phyloP scores from a whole-genome alignment of 2,329 filamentous ascomycete species.

The Epichloe baconii region DNA sequence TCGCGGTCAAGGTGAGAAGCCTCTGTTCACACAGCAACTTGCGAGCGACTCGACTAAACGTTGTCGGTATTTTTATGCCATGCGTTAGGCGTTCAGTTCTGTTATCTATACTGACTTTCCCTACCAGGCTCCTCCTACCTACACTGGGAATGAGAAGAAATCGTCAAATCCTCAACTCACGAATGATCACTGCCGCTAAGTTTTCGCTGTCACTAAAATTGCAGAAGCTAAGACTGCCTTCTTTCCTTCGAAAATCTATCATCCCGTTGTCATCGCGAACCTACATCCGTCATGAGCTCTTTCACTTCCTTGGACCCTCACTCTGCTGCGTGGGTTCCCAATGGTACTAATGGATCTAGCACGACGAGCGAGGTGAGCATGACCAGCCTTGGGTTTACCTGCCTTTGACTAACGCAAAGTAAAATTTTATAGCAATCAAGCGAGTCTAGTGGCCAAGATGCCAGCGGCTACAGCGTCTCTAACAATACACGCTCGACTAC shows the following conservation, averaged over 20 bases:
- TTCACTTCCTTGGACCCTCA: conserved; percentile 1
- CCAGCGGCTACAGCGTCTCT: background rate
- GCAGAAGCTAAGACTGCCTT: background rate
- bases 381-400: background rate
- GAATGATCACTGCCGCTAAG: background rate
- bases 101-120: background rate
- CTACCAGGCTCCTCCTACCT: background rate
- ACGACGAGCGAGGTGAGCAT: conserved; percentile 4
- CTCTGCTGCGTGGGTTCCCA: conserved; percentile 3
- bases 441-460: background rate
- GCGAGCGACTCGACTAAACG: background rate
- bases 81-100: background rate
- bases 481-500: conserved; percentile 1
- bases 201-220: background rate
- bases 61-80: background rate
- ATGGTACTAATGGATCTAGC: background rate
- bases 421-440: background rate
- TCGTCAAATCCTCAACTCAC: background rate
- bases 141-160: too few relatives aligned
- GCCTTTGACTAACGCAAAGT: background rate
- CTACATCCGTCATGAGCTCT: background rate
- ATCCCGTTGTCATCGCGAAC: background rate
- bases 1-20: background rate
- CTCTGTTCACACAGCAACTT: background rate
- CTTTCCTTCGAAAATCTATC: background rate